Conservation (phyloP, 306 rosid genomes). For the Sicyos baderoa region DNA sequence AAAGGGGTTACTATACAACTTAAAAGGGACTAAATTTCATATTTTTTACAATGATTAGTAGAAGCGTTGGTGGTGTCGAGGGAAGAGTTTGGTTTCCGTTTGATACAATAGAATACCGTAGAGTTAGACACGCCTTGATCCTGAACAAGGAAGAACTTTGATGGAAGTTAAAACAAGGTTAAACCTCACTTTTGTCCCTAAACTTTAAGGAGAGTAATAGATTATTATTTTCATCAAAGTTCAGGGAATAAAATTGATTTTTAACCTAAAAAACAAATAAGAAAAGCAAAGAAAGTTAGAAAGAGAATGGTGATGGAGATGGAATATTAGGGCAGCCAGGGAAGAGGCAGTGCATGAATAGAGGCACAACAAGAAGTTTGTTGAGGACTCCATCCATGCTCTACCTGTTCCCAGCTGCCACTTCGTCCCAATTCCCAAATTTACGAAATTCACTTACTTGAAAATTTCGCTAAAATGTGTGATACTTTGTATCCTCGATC, state of each 20-base stretch:
- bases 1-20: background rate
- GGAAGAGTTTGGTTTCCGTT: background rate
- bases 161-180: background rate
- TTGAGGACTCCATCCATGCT: slow-evolving; percentile 67
- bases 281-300: background rate
- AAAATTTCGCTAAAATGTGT: too few species aligned
- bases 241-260: too few species aligned
- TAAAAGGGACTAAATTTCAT: background rate
- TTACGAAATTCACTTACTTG: too few species aligned
- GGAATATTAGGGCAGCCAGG: slow-evolving; percentile 50
- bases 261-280: background rate
- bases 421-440: background rate
- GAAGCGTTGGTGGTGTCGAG: background rate
- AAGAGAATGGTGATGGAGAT: background rate
- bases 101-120: background rate
- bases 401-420: slow-evolving; percentile 54
- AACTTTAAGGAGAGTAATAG: too few species aligned
- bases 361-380: slow-evolving; percentile 36
- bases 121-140: background rate
- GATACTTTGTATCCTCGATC: too few species aligned
- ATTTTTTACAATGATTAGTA: background rate
- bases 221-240: too few species aligned
- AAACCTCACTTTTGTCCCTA: too few species aligned
- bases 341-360: slow-evolving; percentile 99
- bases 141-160: background rate